A percentile compares a stretch with the other conserved stretches of the same genome.
Conservation (phyloP, 2,329 filamentous ascomycete genomes). For the Plenodomus tracheiphilus region DNA sequence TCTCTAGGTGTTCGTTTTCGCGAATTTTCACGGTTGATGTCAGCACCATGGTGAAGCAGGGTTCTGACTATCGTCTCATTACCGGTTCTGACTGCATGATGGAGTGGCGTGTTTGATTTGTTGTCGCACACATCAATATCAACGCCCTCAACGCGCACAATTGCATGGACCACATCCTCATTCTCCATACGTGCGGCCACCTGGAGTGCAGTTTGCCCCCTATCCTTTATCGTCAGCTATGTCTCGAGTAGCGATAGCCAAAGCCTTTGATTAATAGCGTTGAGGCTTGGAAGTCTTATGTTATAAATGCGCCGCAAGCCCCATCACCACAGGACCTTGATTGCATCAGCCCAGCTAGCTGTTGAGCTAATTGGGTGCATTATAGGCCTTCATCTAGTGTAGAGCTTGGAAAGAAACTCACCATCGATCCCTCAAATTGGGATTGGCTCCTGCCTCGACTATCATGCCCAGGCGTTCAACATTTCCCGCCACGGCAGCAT, state of each 20-base stretch:
- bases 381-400: too few relatives aligned
- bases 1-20: slow-evolving; percentile 6
- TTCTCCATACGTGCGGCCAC: slow-evolving; percentile 3
- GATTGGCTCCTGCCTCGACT: slow-evolving; percentile 2
- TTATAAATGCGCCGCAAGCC: too few relatives aligned
- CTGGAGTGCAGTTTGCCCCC: slow-evolving; percentile 7
- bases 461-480: not conserved
- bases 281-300: too few relatives aligned
- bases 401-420: not conserved
- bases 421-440: slow-evolving; percentile 7
- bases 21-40: slow-evolving; percentile 5
- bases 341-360: too few relatives aligned
- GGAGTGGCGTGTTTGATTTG: slow-evolving; percentile 8
- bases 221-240: too few relatives aligned
- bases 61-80: slow-evolving; percentile 6
- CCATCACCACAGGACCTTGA: too few relatives aligned
- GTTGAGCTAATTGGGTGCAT: too few relatives aligned
- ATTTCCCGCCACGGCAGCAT: slow-evolving; percentile 1
- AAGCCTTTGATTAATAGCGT: too few relatives aligned
- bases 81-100: slow-evolving; percentile 4
- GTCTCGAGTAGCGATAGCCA: too few relatives aligned
- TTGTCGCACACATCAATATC: slow-evolving; percentile 3
- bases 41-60: slow-evolving; percentile 5
- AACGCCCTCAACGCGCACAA: slow-evolving; percentile 1
- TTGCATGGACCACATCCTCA: slow-evolving; percentile 1